A percentile compares a stretch with the other conserved stretches of the same genome.
These are phyloP conservation scores for Neonectria faginata DNA, from an alignment of 2,329 filamentous ascomycete species.

Conservation along the genomic window DNA sequence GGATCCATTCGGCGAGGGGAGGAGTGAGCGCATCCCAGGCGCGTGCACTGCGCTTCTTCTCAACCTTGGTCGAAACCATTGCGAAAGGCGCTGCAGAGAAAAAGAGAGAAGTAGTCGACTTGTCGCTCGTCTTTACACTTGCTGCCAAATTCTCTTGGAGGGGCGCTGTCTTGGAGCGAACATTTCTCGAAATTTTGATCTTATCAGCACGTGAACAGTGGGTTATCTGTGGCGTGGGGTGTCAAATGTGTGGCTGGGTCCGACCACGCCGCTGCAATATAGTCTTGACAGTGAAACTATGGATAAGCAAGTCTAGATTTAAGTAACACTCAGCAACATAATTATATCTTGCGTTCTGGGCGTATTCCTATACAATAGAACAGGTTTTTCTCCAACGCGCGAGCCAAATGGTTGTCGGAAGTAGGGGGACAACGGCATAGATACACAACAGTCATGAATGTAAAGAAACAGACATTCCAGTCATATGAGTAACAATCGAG, in stretches of 20 bases:
- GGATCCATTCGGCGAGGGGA: constrained; percentile 74
- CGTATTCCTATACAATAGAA: too few relatives aligned
- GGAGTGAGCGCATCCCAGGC: constrained; percentile 57
- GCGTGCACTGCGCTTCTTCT: constrained; percentile 60
- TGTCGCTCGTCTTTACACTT: background rate
- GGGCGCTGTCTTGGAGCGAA: constrained; percentile 33
- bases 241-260: constrained; percentile 15
- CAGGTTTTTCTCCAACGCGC: too few relatives aligned
- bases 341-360: too few relatives aligned
- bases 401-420: background rate
- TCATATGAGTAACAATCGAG: constrained; percentile 20
- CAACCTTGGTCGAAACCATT: constrained; percentile 51
- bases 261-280: background rate
- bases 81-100: background rate
- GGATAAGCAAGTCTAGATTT: too few relatives aligned
- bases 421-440: background rate
- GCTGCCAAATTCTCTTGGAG: constrained; percentile 32
- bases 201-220: constrained; percentile 49
- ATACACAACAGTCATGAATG: constrained; percentile 2
- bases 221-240: constrained; percentile 30
- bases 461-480: background rate
- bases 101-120: constrained; percentile 5
- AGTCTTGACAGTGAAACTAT: too few relatives aligned
- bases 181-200: constrained; percentile 48
- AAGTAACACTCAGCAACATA: too few relatives aligned